Percentiles rank a stretch among this genome's conserved stretches.
Conservation (phyloP, 768 basidiomycete species). For the Tremella mesenterica region DNA sequence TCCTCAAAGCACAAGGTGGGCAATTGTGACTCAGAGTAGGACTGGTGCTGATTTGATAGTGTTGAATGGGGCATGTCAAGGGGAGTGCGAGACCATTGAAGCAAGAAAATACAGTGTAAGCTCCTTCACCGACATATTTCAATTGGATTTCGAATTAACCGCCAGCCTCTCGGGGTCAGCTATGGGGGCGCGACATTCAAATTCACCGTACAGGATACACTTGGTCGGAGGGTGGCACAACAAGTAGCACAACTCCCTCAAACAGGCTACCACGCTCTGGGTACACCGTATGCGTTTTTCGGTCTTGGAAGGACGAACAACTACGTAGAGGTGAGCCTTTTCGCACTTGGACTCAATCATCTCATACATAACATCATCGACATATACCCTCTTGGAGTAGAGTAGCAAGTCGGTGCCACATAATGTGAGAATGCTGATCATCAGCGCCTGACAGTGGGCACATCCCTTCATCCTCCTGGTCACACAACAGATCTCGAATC, state of each 20-base stretch:
- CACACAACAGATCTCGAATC: constrained; percentile 93
- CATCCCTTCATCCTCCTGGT: constrained; percentile 60
- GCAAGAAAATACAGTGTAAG: constrained; percentile 64
- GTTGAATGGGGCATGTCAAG: constrained; percentile 83
- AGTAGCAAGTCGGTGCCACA: no score
- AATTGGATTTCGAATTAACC: constrained; percentile 7
- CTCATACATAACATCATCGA: no score
- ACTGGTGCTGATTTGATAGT: constrained; percentile 49
- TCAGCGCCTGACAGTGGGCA: constrained; percentile 83
- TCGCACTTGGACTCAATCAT: no score
- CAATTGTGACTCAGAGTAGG: constrained; percentile 9
- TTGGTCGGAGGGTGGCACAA: constrained; percentile 76
- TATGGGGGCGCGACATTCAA: constrained; percentile 94
- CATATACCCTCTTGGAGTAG: no score
- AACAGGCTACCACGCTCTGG: constrained; percentile 80
- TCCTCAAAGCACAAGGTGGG: constrained; percentile 88
- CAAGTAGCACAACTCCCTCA: constrained; percentile 92
- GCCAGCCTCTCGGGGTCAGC: constrained; percentile 82
- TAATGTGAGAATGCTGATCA: neutral
- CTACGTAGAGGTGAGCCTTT: constrained; percentile 64
- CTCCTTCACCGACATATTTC: neutral
- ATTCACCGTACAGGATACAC: constrained; percentile 88
- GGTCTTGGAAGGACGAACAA: constrained; percentile 97
- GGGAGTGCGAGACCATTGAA: constrained; percentile 63
- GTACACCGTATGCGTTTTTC: constrained; percentile 89